phyloP scores from a whole-genome alignment of 352 stramenopile species.

The Phytophthora lateralis region DNA sequence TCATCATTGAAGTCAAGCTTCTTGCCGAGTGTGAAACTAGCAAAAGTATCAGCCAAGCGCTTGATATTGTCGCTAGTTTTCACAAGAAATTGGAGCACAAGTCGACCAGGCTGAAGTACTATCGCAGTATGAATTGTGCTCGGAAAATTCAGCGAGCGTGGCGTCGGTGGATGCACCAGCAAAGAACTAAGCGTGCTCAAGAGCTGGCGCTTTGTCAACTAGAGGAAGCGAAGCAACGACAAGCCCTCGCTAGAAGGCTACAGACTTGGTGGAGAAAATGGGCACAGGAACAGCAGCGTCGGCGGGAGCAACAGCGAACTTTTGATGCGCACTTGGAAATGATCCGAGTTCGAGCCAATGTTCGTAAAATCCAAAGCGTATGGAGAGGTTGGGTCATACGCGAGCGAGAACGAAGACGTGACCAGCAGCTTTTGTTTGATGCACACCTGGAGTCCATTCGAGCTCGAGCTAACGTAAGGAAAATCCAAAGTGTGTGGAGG shows the following conservation, averaged over 20 bases:
- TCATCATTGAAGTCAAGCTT: slow-evolving; percentile 45
- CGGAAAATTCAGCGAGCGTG: slow-evolving; percentile 35
- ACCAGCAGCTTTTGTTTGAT: background rate
- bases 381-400: slow-evolving; percentile 6
- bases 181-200: slow-evolving; percentile 22
- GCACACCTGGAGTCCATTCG: slow-evolving; percentile 2
- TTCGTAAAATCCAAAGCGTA: slow-evolving; percentile 14
- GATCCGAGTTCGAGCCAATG: slow-evolving; percentile 6
- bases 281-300: slow-evolving; percentile 2
- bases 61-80: slow-evolving; percentile 18
- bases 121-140: slow-evolving; percentile 14
- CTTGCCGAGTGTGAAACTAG: slow-evolving; percentile 27
- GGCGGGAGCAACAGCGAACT: slow-evolving; percentile 17
- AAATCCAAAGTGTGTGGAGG: slow-evolving; percentile 3
- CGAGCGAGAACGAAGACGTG: background rate
- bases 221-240: slow-evolving; percentile 10
- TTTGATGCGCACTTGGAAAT: slow-evolving; percentile 6
- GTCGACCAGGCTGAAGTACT: slow-evolving; percentile 21
- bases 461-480: background rate
- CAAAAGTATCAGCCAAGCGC: slow-evolving; percentile 10
- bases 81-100: slow-evolving; percentile 6
- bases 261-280: slow-evolving; percentile 31
- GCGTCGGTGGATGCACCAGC: slow-evolving; percentile 14
- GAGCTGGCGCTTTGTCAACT: slow-evolving; percentile 10
- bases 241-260: slow-evolving; percentile 17